A percentile compares a stretch with the other conserved stretches of the same genome.
phyloP scores from a whole-genome alignment of 306 rosid genomes.

The Fragaria vesca region DNA sequence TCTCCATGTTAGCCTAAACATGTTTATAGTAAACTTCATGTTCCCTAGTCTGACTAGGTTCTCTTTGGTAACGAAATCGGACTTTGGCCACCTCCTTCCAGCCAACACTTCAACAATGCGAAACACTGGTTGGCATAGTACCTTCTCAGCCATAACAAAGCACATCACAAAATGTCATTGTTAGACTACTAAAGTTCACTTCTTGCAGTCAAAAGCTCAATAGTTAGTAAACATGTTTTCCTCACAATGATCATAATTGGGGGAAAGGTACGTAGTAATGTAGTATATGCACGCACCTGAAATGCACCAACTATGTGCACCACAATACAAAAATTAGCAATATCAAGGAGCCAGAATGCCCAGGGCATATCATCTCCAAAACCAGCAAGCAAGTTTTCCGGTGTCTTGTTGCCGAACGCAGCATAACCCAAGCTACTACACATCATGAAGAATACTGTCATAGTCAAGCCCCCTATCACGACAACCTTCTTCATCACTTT shows the following conservation, averaged over 20 bases:
- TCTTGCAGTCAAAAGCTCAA: no score
- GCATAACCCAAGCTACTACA: conserved; percentile 63
- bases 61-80: conserved; percentile 42
- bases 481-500: conserved; percentile 62
- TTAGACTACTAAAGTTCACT: background rate
- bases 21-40: conserved; percentile 30
- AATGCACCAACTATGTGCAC: conserved; percentile 71
- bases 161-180: background rate
- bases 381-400: conserved; percentile 61
- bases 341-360: conserved; percentile 51
- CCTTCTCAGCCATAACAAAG: conserved; percentile 19
- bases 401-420: conserved; percentile 61
- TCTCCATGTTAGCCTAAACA: conserved; percentile 62
- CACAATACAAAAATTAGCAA: conserved; percentile 51
- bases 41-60: conserved; percentile 26
- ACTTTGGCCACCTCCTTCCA: conserved; percentile 37
- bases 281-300: conserved; percentile 41
- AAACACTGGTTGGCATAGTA: conserved; percentile 45
- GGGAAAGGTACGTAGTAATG: no score
- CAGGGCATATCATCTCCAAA: conserved; percentile 53
- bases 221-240: no score
- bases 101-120: conserved; percentile 43
- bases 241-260: background rate
- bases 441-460: conserved; percentile 50
- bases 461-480: conserved; percentile 38